Conservation (phyloP, 306 rosid species). For the Ormosia semicastrata region DNA sequence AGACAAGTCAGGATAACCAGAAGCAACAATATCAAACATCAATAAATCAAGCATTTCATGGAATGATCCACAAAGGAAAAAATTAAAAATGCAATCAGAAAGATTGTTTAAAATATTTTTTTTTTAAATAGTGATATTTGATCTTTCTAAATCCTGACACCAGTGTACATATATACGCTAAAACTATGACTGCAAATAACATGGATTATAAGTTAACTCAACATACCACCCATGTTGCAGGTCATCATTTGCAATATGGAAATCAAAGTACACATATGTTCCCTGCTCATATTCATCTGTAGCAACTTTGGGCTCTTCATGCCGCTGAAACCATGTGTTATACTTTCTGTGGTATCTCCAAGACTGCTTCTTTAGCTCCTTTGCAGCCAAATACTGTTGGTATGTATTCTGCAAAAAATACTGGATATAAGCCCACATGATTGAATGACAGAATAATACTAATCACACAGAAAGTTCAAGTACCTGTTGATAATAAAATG, state of each 20-base stretch:
- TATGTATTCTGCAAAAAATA: constrained; percentile 73
- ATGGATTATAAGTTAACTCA: background rate
- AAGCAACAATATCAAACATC: constrained; percentile 8
- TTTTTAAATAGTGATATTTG: background rate
- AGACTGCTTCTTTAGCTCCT: constrained; percentile 97
- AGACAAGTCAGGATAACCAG: constrained; percentile 1
- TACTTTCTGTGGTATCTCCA: constrained; percentile 98
- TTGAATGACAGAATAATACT: background rate
- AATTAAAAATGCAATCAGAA: background rate
- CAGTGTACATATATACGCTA: background rate
- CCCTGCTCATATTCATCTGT: constrained; percentile 98
- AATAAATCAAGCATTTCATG: background rate
- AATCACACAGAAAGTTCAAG: background rate
- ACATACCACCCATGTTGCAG: constrained; percentile 93
- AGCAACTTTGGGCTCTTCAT: constrained; percentile 97
- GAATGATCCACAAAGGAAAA: background rate
- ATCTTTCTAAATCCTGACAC: background rate
- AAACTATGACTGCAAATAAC: constrained; percentile 10
- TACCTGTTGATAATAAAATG: constrained; percentile 98
- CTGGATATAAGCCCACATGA: constrained; percentile 20
- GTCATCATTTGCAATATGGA: constrained; percentile 84
- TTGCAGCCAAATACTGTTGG: constrained; percentile 97
- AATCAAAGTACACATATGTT: constrained; percentile 93
- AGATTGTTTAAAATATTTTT: background rate
- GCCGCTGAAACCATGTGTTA: constrained; percentile 96